Evolutionary conservation across 1,284 basidiomycete species (phyloP).

Genomic region (Jaminaea rosea): DNA sequence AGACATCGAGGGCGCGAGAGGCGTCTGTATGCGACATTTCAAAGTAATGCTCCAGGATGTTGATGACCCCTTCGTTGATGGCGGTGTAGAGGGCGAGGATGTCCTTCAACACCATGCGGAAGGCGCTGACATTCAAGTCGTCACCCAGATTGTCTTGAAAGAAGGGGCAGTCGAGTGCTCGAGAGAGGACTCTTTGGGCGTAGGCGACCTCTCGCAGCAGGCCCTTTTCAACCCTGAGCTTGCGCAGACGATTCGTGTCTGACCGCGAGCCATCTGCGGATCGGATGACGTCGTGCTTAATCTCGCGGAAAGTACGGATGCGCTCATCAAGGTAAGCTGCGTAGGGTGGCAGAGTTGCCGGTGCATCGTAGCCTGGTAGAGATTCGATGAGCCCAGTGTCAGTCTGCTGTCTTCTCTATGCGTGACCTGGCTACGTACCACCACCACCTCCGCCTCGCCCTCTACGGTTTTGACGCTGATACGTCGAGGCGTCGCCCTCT

Average conservation of each 20-base stretch:
- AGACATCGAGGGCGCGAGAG: conserved; percentile 71
- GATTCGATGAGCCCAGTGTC: too few species aligned
- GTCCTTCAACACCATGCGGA: conserved; percentile 94
- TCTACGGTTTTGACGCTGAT: too few species aligned
- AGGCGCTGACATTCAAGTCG: conserved; percentile 76
- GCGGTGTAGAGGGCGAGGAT: conserved; percentile 90
- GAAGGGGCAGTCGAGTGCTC: conserved; percentile 79
- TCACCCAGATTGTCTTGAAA: conserved; percentile 88
- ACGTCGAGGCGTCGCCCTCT: conserved; percentile 1
- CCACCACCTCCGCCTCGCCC: too few species aligned
- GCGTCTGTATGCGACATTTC: conserved; percentile 95
- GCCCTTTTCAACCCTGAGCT: conserved; percentile 92
- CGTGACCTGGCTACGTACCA: too few species aligned
- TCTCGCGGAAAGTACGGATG: conserved; percentile 77
- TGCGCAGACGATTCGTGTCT: conserved; percentile 59
- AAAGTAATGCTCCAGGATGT: conserved; percentile 88
- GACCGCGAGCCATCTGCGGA: conserved; percentile 71
- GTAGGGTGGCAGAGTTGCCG: conserved; percentile 77
- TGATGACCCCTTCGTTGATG: conserved; percentile 95
- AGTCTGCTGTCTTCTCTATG: too few species aligned
- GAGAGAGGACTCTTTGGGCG: conserved; percentile 79
- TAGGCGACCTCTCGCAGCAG: conserved; percentile 81
- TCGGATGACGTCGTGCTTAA: conserved; percentile 85
- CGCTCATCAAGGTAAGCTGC: conserved; percentile 80
- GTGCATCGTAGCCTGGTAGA: conserved; percentile 50